Percentiles rank a stretch among this genome's conserved stretches.
phyloP scores from a whole-genome alignment of 192 early-diverging fungal genomes.

The Coemansia sp. region DNA sequence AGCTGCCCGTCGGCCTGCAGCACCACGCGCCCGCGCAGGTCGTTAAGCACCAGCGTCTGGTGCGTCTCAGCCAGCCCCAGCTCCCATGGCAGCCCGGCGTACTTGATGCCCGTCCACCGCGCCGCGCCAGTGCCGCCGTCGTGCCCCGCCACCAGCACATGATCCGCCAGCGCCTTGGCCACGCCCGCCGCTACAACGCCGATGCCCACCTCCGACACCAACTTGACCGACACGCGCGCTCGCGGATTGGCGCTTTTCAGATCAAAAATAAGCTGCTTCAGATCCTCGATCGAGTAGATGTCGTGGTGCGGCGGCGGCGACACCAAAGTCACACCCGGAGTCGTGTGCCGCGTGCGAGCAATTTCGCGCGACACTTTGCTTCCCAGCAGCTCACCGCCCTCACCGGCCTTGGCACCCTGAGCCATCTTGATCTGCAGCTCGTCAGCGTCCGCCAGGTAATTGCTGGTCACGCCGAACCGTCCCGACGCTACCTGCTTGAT shows the following conservation, averaged over 20 bases:
- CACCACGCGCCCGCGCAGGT: slow-evolving; percentile 91
- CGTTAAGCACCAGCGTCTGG: slow-evolving; percentile 96
- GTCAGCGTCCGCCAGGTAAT: slow-evolving; percentile 91
- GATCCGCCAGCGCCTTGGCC: slow-evolving; percentile 95
- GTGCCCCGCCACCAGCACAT: slow-evolving; percentile 92
- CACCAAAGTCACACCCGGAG: slow-evolving; percentile 93
- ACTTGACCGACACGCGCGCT: slow-evolving; percentile 94
- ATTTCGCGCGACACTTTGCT: slow-evolving; percentile 75
- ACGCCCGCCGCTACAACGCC: slow-evolving; percentile 97
- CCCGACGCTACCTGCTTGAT: slow-evolving; percentile 99
- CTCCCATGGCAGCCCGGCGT: slow-evolving; percentile 98
- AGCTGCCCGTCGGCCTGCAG: slow-evolving; percentile 99
- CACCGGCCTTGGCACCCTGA: slow-evolving; percentile 98
- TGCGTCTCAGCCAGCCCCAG: slow-evolving; percentile 98
- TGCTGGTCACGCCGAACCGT: slow-evolving; percentile 95
- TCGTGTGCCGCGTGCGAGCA: slow-evolving; percentile 88
- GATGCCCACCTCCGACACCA: slow-evolving; percentile 97
- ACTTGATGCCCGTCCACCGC: slow-evolving; percentile 97
- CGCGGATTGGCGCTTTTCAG: slow-evolving; percentile 90
- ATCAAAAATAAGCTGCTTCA: slow-evolving; percentile 98
- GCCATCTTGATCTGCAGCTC: slow-evolving; percentile 99
- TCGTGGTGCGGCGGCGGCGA: slow-evolving; percentile 99
- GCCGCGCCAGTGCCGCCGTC: slow-evolving; percentile 98
- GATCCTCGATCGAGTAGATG: slow-evolving; percentile 98
- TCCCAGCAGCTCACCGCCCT: slow-evolving; percentile 86